Conservation (phyloP, 805 yeast species). For the Cyberlindnera saturnus region DNA sequence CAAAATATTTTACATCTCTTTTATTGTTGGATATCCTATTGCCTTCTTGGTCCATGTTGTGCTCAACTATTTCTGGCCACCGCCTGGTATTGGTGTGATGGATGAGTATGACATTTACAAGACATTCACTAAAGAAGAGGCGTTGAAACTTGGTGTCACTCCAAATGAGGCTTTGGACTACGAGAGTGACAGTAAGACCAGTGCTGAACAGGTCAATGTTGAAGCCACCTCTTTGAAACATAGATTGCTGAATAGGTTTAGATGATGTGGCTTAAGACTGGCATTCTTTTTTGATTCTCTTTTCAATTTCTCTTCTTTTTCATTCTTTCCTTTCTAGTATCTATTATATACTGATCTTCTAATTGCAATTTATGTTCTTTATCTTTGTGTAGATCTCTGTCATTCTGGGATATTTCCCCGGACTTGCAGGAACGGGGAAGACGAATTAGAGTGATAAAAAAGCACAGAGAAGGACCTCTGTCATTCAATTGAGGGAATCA, state of each 20-base stretch:
- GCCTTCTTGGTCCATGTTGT: slow-evolving; percentile 19
- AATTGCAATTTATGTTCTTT: too few species aligned
- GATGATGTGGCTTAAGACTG: not conserved
- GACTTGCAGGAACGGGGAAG: too few species aligned
- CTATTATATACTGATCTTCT: too few species aligned
- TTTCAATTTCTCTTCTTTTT: too few species aligned
- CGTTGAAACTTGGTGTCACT: slow-evolving; percentile 25
- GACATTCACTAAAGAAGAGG: slow-evolving; percentile 30
- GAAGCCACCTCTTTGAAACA: slow-evolving; percentile 6
- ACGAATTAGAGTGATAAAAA: too few species aligned
- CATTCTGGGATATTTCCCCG: too few species aligned
- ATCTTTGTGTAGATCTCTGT: too few species aligned
- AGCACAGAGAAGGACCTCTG: too few species aligned
- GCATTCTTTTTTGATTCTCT: too few species aligned
- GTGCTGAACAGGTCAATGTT: not conserved
- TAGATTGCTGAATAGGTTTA: slow-evolving; percentile 2
- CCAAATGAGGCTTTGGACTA: slow-evolving; percentile 17
- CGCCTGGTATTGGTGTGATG: slow-evolving; percentile 22
- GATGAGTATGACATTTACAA: slow-evolving; percentile 30
- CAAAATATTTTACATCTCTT: slow-evolving; percentile 23
- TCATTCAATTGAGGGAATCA: too few species aligned
- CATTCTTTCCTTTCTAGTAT: too few species aligned
- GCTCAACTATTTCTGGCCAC: slow-evolving; percentile 25
- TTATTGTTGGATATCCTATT: slow-evolving; percentile 23
- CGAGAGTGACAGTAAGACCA: not conserved